Evolutionary conservation across 768 basidiomycete species (phyloP), one percentile per base, ranked within the genome.

Genomic region (Boletellus ananiceps): DNA sequence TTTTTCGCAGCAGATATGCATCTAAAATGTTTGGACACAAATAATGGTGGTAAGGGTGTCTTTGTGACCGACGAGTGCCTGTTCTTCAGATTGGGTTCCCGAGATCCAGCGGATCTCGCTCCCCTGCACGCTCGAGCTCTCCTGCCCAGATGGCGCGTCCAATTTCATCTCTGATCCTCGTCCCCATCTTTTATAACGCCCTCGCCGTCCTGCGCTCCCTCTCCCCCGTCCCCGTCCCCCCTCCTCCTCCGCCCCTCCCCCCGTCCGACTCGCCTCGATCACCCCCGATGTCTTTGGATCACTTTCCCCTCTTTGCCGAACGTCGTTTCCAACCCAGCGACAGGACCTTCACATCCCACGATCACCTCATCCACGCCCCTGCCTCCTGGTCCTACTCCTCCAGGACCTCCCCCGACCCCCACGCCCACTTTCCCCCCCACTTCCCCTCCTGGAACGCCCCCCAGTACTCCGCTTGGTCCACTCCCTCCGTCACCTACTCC

Each of bases 251-350:
- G 12, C 19, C n/a, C 34, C 3, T n/a, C 3, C 2, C 13, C 18
- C 23, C 23, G 23, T 7, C 6, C 23, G 23, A 25, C 40, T 29
- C 43, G 36, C n/a, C 46, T 27, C 48, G 54, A 52, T 60, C 49
- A 36, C 36, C n/a, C 39, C 23, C 25, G 46, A 66, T 67, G 67
- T 67, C 66, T 0, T 50, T 67, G 57, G 65, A 67, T 67, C 65
- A 67, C 23, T 66, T 68, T 18, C 47, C 65, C 43, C 35, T 67
- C n/a, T 65, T 67, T 38, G 6, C 61, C 8, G 66, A 68, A 8
- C 59, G 68, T 53, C 66, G 66, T 50, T 67, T 67, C 25, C 64
- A 68, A 37, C 57, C 44, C 52, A 44, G 46, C 46, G 65, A 66
- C 19, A 52, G 67, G 46, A 11, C 46, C 4, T 54, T 64, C 54